Evolutionary conservation across 129 eudicot genomes (phyloP), one percentile per base, ranked within the genome.

Genomic region (Cynara cardunculus): DNA sequence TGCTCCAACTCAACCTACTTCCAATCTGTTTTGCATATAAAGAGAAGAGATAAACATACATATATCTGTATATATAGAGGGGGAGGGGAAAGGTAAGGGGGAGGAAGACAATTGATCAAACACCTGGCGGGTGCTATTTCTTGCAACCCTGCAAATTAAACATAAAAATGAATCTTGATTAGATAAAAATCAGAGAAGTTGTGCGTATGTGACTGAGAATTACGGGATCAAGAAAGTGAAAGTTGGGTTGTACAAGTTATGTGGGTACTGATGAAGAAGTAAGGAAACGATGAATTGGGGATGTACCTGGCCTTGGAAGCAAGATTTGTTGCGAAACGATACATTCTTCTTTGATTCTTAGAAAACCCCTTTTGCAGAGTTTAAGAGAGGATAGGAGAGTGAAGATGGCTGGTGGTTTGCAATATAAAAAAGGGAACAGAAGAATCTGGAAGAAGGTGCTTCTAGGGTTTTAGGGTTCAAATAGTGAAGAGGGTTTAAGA

Each of bases 261-360:
- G 25, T 44, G 26, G 44, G 53, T 7, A 26, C 2, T 49, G 11
- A 25, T 10, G 59, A 11, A 74, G 11, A 39, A 14, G 14, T 16
- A 13, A 0, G 4, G 8, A 27, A 28, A 30, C 18, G 61, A 53
- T 66, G 37, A 59, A 24, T 10, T 62, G 28, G 41, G 56, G 31
- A 16, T 39, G 79, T 84, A 85, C 91, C 89, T 83, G 65, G 93
- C 80, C 75, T 80, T 87, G 53, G 89, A 81, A 44, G 90, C 93
- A 75, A 91, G 87, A 68, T 84, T 89, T 34, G 89, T 83, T 27
- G 91, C 93, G 67, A 87, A 87, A 11, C 93, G 89, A 35, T 85
- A 87, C 96, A 91, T 90, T 28, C 18, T 56, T 21, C 25, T 32
- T 64, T 77, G 46, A 75, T 75, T 28, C 69, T 27, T 75, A 44